Conservation (phyloP, 768 basidiomycete genomes). For the Tylopilus intermedius region DNA sequence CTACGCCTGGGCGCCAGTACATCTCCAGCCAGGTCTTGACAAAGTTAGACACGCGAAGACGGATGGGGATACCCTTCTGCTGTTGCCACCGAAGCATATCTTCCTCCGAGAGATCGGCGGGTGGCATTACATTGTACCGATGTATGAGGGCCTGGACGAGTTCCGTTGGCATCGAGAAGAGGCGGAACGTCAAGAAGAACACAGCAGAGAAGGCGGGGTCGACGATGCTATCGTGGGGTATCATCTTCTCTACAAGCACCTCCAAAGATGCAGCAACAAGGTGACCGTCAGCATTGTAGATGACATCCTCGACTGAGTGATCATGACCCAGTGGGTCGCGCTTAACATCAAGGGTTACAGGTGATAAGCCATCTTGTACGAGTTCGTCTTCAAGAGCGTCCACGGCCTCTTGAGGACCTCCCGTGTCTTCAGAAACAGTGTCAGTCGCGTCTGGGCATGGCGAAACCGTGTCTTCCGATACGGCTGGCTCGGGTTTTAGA, state of each 20-base stretch:
- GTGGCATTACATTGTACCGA: slow-evolving; percentile 79
- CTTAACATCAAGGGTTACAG: slow-evolving; percentile 38
- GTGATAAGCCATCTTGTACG: slow-evolving; percentile 47
- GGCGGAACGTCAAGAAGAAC: slow-evolving; percentile 93
- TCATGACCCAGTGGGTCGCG: slow-evolving; percentile 57
- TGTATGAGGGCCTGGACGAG: slow-evolving; percentile 72
- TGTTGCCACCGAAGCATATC: slow-evolving; percentile 77
- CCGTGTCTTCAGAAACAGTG: slow-evolving; percentile 52
- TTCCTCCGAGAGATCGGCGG: slow-evolving; percentile 49
- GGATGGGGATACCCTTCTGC: slow-evolving; percentile 83
- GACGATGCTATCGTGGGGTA: slow-evolving; percentile 87
- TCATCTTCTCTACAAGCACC: slow-evolving; percentile 95
- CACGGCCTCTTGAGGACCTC: slow-evolving; percentile 30
- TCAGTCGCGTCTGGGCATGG: slow-evolving; percentile 29
- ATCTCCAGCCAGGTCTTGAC: slow-evolving; percentile 92
- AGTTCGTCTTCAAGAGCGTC: slow-evolving; percentile 50
- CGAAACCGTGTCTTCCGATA: slow-evolving; percentile 30
- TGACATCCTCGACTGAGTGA: slow-evolving; percentile 77
- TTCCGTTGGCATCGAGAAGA: slow-evolving; percentile 77
- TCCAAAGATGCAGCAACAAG: slow-evolving; percentile 87
- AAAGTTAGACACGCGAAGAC: slow-evolving; percentile 86
- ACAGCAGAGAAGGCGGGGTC: slow-evolving; percentile 83
- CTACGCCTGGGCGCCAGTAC: slow-evolving; percentile 79
- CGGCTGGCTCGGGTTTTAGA: slow-evolving; percentile 22
- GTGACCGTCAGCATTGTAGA: slow-evolving; percentile 85